Evolutionary conservation across 2,329 filamentous ascomycete genomes (phyloP).

Genomic region (Fusarium sp.): DNA sequence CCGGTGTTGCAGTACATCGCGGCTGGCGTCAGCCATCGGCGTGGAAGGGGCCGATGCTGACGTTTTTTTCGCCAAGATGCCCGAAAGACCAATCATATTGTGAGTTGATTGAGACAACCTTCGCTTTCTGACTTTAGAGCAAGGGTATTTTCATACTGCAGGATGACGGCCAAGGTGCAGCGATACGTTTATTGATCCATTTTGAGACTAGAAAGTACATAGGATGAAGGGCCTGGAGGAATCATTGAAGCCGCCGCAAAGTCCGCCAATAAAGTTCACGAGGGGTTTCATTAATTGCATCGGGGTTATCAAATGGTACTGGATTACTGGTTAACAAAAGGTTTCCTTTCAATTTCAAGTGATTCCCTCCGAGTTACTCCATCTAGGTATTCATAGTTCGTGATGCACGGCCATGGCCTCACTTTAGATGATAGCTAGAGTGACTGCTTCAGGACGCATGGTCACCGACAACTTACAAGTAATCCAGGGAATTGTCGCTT

Average conservation of each 20-base stretch:
- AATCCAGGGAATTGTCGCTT: not conserved
- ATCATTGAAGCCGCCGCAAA: not conserved
- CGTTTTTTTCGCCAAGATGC: not conserved
- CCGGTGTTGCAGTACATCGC: not conserved
- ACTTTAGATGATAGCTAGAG: not conserved
- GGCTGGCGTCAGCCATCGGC: slow-evolving; percentile 38
- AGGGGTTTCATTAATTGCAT: not conserved
- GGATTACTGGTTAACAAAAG: not conserved
- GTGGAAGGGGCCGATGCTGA: not conserved
- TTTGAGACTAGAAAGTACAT: not conserved
- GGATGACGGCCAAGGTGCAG: not conserved
- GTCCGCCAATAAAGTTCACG: not conserved
- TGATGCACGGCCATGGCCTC: not conserved
- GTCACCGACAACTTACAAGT: not conserved
- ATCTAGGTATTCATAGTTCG: too few species aligned
- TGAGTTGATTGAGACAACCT: not conserved
- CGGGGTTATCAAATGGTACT: too few species aligned
- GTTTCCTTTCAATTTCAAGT: not conserved
- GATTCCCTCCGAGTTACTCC: too few species aligned
- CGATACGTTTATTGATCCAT: not conserved
- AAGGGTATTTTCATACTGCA: not conserved
- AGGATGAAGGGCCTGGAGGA: not conserved
- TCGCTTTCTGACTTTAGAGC: not conserved
- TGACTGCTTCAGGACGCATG: too few species aligned
- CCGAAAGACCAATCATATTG: not conserved